Percentiles rank a stretch among this genome's conserved stretches.
phyloP scores from a whole-genome alignment of 192 early-diverging fungal genomes.

The Lobosporangium transversale region DNA sequence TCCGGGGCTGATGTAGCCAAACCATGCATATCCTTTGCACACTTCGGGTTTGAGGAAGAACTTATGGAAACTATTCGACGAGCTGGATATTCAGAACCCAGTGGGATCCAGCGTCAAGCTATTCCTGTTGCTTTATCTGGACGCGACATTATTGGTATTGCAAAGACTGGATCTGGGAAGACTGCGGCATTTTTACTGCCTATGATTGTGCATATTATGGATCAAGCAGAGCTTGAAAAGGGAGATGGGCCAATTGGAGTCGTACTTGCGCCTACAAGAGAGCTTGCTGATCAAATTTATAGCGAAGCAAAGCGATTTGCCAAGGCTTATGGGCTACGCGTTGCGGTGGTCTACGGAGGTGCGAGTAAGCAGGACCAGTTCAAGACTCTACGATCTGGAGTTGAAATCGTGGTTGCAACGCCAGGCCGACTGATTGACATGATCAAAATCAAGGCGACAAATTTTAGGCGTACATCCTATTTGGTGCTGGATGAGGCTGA shows the following conservation, averaged over 20 bases:
- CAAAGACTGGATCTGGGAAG: slow-evolving; percentile 89
- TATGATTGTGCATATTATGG: slow-evolving; percentile 88
- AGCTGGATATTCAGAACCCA: slow-evolving; percentile 75
- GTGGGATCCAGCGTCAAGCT: slow-evolving; percentile 82
- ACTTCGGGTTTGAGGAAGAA: slow-evolving; percentile 83
- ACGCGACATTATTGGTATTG: slow-evolving; percentile 86
- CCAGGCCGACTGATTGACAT: slow-evolving; percentile 90
- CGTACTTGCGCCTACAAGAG: slow-evolving; percentile 80
- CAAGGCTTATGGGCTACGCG: slow-evolving; percentile 76
- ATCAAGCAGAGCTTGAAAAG: slow-evolving; percentile 75
- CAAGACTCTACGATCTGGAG: slow-evolving; percentile 75
- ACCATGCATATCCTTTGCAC: slow-evolving; percentile 86
- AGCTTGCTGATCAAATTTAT: slow-evolving; percentile 83
- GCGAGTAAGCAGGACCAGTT: slow-evolving; percentile 87
- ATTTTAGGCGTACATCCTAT: slow-evolving; percentile 80
- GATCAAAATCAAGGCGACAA: slow-evolving; percentile 89
- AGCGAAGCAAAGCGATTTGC: slow-evolving; percentile 83
- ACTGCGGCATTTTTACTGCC: slow-evolving; percentile 87
- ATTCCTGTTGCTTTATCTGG: slow-evolving; percentile 81
- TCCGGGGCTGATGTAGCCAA: slow-evolving; percentile 70
- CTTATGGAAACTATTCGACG: slow-evolving; percentile 70
- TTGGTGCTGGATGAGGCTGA: slow-evolving; percentile 97
- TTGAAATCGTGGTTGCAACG: slow-evolving; percentile 85
- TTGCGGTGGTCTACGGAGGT: slow-evolving; percentile 81
- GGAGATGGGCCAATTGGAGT: slow-evolving; percentile 87